phyloP scores from a whole-genome alignment of 306 rosid genomes.

The Prinsepia uniflora region DNA sequence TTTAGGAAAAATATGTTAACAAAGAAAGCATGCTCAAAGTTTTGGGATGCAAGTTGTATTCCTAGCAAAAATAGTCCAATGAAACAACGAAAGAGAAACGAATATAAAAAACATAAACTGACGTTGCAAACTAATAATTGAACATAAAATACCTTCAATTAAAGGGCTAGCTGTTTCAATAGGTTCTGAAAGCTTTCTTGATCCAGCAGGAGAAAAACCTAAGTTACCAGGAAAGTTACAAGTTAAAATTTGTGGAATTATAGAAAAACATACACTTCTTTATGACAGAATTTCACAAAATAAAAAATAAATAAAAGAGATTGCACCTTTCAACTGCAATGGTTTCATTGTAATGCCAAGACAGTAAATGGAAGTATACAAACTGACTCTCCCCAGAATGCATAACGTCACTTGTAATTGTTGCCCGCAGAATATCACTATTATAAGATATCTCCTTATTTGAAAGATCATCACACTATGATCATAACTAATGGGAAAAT shows the following conservation, averaged over 20 bases:
- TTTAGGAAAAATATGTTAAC: too few relatives aligned
- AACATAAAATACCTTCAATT: conserved; percentile 49
- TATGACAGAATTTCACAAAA: conserved; percentile 4
- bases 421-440: conserved; percentile 34
- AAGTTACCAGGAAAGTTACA: conserved; percentile 22
- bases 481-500: conserved; percentile 11
- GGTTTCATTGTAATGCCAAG: conserved; percentile 76
- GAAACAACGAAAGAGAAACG: too few relatives aligned
- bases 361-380: conserved; percentile 92
- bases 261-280: conserved; percentile 5
- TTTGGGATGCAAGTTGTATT: too few relatives aligned
- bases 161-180: conserved; percentile 44
- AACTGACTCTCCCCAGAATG: conserved; percentile 79
- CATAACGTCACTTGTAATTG: conserved; percentile 67
- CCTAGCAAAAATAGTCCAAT: too few relatives aligned
- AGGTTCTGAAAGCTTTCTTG: conserved; percentile 35
- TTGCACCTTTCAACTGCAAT: conserved; percentile 64
- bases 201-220: conserved; percentile 61
- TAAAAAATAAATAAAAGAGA: conserved; percentile 1
- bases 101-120: neutral
- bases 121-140: neutral
- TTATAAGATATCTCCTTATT: neutral
- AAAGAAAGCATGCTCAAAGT: too few relatives aligned
- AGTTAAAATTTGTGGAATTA: conserved; percentile 2
- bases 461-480: neutral